Evolutionary conservation across 495 filamentous ascomycete species (phyloP).

Genomic region (Pyrenopolyporus hunteri): DNA sequence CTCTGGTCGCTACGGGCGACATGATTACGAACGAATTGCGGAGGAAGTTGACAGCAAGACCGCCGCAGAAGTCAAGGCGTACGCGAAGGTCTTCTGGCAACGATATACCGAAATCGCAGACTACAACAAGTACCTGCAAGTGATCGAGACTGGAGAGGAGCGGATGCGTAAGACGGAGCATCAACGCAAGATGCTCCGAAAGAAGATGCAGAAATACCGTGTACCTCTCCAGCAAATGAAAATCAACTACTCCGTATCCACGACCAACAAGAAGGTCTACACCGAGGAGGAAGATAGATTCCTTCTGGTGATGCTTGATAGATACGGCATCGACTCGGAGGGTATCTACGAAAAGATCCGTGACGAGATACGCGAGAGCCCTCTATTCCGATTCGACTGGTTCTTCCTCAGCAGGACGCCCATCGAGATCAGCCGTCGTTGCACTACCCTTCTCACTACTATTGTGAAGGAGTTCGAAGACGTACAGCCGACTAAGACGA

Average conservation of each 20-base stretch:
- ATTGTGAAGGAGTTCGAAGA: constrained; percentile 93
- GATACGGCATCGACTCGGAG: constrained; percentile 85
- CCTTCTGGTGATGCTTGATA: constrained; percentile 89
- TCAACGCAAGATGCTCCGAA: constrained; percentile 90
- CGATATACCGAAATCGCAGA: constrained; percentile 87
- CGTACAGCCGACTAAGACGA: constrained; percentile 56
- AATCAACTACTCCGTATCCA: constrained; percentile 98
- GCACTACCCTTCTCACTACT: constrained; percentile 91
- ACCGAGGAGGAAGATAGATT: constrained; percentile 99
- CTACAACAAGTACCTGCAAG: constrained; percentile 81
- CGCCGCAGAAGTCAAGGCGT: constrained; percentile 80
- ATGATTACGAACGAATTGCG: constrained; percentile 81
- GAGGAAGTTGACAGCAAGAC: constrained; percentile 92
- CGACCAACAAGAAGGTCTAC: constrained; percentile 99
- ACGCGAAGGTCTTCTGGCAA: constrained; percentile 94
- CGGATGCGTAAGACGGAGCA: constrained; percentile 85
- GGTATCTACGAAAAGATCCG: constrained; percentile 84
- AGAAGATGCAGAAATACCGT: constrained; percentile 94
- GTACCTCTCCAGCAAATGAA: constrained; percentile 97
- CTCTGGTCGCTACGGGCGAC: constrained; percentile 87
- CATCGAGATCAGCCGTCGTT: constrained; percentile 86
- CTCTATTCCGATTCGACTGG: constrained; percentile 98
- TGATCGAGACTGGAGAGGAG: constrained; percentile 92
- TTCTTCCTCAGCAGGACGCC: constrained; percentile 96
- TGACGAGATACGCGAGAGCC: constrained; percentile 91